Evolutionary conservation across 2,329 filamentous ascomycete species (phyloP), one percentile per base, ranked within the genome.

Genomic region (Rutstroemia sp.): DNA sequence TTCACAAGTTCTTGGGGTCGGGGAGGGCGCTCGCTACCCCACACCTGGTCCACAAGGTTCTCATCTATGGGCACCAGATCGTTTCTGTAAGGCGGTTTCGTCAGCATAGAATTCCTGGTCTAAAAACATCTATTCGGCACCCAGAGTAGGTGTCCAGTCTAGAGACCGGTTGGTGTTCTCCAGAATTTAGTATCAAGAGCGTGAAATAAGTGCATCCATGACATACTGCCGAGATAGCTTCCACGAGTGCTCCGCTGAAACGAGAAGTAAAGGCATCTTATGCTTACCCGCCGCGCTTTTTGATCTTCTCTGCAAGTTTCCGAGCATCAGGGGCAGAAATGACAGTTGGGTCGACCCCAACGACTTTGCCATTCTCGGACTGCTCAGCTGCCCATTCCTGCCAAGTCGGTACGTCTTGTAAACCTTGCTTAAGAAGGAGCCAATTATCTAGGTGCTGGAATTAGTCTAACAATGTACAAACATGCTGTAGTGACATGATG

Each of bases 391-490:
- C 84, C 94, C 94, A 99, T 72, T 97, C 94, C 70, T 96, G 90
- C 89, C 94, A 99, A 0, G 92, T 97, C 1, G 90, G 92, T 9
- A 96, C 91, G 71, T 95, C 90, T 68, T 94, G 89, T 48, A 96
- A 78, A 5, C 94, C 94, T 67, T 95, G 90, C 76, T 96, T 99
- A 60, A 99, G 77, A 42, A 99, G 77, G 50, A 82, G 76, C 94
- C 94, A 99, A 72, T 97, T 97, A 25, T 17, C 53, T 55, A 23
- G 12, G 19, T 14, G n/a, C 23, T 19, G 37, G 21, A 14, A 44
- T 55, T 51, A 55, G 53, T 44, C 46, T 51, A 12, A 12, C 27
- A 12, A 17, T 14, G 34, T 49, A 42, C 30, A 37, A 19, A 21
- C 34, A 10, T 5, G 37, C 19, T 0, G 7, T 17, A 5, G 27